Evolutionary conservation across 352 stramenopile genomes (phyloP), one percentile per base, ranked within the genome.

Genomic region (Phytopythium chamaehyphon): DNA sequence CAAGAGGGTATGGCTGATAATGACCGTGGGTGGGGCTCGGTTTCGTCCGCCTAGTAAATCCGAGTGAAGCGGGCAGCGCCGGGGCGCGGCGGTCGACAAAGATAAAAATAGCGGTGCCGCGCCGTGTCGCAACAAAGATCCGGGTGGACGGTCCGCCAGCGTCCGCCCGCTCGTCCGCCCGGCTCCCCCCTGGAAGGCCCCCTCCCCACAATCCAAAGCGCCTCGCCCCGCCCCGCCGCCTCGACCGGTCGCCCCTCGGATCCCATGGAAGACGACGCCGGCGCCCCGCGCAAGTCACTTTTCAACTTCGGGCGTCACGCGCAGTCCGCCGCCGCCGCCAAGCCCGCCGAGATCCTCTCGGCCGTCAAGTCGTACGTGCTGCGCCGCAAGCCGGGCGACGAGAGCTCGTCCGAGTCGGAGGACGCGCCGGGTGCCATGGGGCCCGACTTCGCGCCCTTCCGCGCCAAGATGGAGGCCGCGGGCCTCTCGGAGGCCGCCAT

Each of bases 391-490:
- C 46, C 46, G 6, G 33, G 21, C 46, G n/a, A 31, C n/a, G 33
- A 40, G 10, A 35, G 23, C n/a, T 18, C 16, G 12, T 42, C 46
- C 28, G 28, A 40, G 46, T 31, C 31, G 33, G 45, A 51, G 28
- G 26, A 39, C 24, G 12, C n/a, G 2, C 18, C 26, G 3, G 28
- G 40, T 24, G 47, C 21, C 44, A 89, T 89, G 78, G 44, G 44
- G 0, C 51, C 71, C 8, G 54, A 71, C 46, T 96, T 91, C 57
- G 72, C 77, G 51, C 76, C 71, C 16, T 95, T 88, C 70, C 80
- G 97, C 78, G 68, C 83, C 62, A 99, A 99, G 85, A 99, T 99
- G 96, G 75, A 96, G 65, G 81, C 81, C 31, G 96, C 96, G 21
- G 94, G 95, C 42, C 88, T 98, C 54, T 97, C 90, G 55, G 76